Evolutionary conservation across 2,329 filamentous ascomycete species (phyloP), one percentile per base, ranked within the genome.

Genomic region (Pyrenochaeta sp.): DNA sequence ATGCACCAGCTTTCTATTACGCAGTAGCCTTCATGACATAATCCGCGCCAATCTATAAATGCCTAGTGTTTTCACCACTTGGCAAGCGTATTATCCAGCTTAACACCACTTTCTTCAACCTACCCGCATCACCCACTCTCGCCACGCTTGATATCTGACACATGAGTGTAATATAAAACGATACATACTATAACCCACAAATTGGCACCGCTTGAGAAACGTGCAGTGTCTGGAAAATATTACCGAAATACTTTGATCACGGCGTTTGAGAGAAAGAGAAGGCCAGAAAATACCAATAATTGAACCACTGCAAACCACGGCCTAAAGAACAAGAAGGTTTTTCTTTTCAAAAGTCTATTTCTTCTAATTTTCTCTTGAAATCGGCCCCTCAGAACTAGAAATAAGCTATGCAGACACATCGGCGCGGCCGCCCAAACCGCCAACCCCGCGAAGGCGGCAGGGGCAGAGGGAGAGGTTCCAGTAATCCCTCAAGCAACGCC

Each of bases 391-490:
- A n/a, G n/a, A n/a, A n/a, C n/a, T n/a, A n/a, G 27, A 10, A 29
- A 41, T 12, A 14, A 15, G 33, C 49, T 37, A 49, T 49, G 37
- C 45, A 43, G 27, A 21, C 39, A 12, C 23, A 35, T n/a, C 37
- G 68, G 27, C 68, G 68, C 31, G 63, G 63, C 36, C 54, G 56
- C 20, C 42, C 60, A 44, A 74, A 75, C 50, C 68, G 72, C 39
- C 73, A 73, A 51, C 56, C 60, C 35, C 56, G 61, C 37, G 36
- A 23, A 12, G 18, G 17, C 11, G 18, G 18, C 10, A 27, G 36
- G 21, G 36, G 36, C 7, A 55, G 54, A 27, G 50, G 45, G 5
- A 35, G 50, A 49, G 56, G 53, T 21, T 36, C 51, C n/a, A 44
- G 37, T 14, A 32, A 53, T 39, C 17, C 29, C 14, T 20, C 12